These are phyloP conservation scores for Jaapia argillacea DNA, from an alignment of 768 basidiomycete species.

Conservation along the genomic window DNA sequence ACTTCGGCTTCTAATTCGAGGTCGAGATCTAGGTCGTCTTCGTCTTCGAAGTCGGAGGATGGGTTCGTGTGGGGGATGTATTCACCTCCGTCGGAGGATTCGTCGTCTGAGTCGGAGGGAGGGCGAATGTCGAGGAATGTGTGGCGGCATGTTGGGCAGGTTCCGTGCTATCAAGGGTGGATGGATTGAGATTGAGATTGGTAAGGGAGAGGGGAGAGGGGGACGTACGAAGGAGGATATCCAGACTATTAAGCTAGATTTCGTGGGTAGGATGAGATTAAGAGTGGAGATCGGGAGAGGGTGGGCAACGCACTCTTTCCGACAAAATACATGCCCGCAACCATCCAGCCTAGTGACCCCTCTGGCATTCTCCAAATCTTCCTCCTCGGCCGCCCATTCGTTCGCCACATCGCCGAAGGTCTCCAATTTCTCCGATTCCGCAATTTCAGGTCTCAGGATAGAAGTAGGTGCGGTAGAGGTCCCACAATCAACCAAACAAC, in stretches of 20 bases:
- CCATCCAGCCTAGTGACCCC: slow-evolving; percentile 48
- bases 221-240: slow-evolving; percentile 41
- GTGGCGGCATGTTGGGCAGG: slow-evolving; percentile 58
- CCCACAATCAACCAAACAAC: slow-evolving; percentile 27
- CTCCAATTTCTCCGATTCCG: too few species aligned
- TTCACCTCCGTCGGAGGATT: slow-evolving; percentile 59
- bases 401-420: slow-evolving; percentile 1
- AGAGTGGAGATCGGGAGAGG: slow-evolving; percentile 42
- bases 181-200: background rate
- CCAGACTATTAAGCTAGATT: slow-evolving; percentile 60
- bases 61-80: slow-evolving; percentile 33
- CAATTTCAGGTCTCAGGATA: too few species aligned
- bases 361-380: slow-evolving; percentile 8
- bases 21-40: slow-evolving; percentile 22
- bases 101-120: slow-evolving; percentile 45
- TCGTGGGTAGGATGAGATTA: slow-evolving; percentile 51
- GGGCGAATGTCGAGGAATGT: slow-evolving; percentile 45
- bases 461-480: too few species aligned
- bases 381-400: slow-evolving; percentile 9
- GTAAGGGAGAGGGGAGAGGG: background rate
- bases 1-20: slow-evolving; percentile 1
- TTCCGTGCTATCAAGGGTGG: slow-evolving; percentile 43
- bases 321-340: slow-evolving; percentile 64
- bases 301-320: slow-evolving; percentile 41
- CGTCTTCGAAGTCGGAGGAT: slow-evolving; percentile 38